Base-by-base conservation (phyloP, 2,329 filamentous ascomycete genomes). In the Alternaria angustiovoidea region DNA sequence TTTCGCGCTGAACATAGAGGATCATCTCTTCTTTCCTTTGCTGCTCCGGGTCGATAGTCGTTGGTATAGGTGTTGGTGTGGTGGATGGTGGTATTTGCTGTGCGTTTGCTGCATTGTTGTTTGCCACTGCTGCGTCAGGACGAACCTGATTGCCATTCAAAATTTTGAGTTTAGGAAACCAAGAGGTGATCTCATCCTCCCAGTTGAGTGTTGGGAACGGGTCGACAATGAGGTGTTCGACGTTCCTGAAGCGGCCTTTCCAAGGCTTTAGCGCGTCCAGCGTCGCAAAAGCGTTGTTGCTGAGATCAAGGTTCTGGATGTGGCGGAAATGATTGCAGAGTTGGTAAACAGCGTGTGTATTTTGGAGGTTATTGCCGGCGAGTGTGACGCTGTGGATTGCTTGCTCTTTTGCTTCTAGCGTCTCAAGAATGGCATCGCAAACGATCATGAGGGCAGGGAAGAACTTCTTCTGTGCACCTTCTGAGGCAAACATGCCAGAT, bases 361-460 rank as follows among this genome's bases (percentile, higher is more conserved):
- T 89, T 51, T 87, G 82, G 46, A 98, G 88, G 61, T 88, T 88
- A 78, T 98, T 98, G 75, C 88, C 87, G 18, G 91, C 89, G 12
- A 99, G 85, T 38, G 90, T 92, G 70, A 98, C 89, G 73, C 92
- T 94, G 65, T 90, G 83, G 49, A 99, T 90, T 5, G 90, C 90
- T 47, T 93, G 89, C 51, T 88, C 86, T 77, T 94, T 94, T 51
- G 90, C 89, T 61, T 89, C 84, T 12, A 86, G 75, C 2, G 86
- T 89, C 67, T 90, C 89, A 81, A 97, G 96, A 18, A 90, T 86
- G 62, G 87, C 82, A 54, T 96, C 89, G 75, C 92, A 93, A 47
- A 97, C 89, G 60, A 88, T 88, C 91, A 98, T 96, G 63, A 98
- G 84, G 1, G 92, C 94, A 53, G 91, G 92, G 80, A 98, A 97